Evolutionary conservation across 768 basidiomycete species (phyloP).

Genomic region (Boletellus emodensis): DNA sequence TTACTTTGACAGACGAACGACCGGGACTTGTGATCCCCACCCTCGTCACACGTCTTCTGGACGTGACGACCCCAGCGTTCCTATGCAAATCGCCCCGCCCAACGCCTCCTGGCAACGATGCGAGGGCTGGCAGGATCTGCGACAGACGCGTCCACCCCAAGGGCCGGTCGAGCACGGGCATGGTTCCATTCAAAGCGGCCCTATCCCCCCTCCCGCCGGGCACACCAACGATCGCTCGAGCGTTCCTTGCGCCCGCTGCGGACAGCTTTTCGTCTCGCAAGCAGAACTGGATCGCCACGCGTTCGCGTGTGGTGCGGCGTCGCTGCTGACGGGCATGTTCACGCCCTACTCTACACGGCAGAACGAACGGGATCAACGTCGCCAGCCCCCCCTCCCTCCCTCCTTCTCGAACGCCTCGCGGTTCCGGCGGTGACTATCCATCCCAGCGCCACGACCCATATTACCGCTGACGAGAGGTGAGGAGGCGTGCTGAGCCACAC

Average conservation of each 20-base stretch:
- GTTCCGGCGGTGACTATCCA: background rate
- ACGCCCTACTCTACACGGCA: conserved; percentile 9
- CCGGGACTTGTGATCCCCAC: background rate
- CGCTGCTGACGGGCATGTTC: conserved; percentile 9
- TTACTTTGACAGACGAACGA: conserved; percentile 5
- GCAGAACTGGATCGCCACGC: conserved; percentile 9
- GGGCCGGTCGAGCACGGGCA: background rate
- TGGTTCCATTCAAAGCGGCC: background rate
- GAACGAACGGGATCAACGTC: background rate
- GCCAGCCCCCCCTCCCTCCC: too few relatives aligned
- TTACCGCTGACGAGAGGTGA: too few relatives aligned
- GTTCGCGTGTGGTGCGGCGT: conserved; percentile 10
- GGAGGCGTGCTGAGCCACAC: too few relatives aligned
- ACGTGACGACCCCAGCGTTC: background rate
- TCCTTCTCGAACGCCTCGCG: background rate
- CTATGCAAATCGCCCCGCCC: background rate
- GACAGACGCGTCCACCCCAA: background rate
- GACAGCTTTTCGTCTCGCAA: conserved; percentile 2
- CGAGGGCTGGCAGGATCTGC: background rate
- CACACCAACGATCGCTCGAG: background rate
- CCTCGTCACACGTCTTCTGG: background rate
- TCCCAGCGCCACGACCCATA: background rate
- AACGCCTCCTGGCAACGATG: background rate
- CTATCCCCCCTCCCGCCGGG: background rate
- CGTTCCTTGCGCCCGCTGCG: conserved; percentile 16